phyloP scores from a whole-genome alignment of 306 rosid genomes.

The Sicyos edulis region DNA sequence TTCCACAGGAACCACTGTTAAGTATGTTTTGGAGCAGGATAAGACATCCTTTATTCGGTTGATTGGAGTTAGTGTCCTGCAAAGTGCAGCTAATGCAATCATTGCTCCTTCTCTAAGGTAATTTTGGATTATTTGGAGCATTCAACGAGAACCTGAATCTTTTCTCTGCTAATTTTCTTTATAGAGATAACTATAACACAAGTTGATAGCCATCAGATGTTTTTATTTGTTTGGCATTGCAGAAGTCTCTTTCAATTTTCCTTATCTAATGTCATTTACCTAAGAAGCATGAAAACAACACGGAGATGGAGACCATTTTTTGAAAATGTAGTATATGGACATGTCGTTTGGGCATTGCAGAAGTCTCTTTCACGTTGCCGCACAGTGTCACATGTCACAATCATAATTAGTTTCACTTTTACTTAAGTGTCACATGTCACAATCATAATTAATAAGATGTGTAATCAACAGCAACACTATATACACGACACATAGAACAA shows the following conservation, averaged over 20 bases:
- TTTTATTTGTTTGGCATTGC: constrained; percentile 7
- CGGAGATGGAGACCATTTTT: too few relatives aligned
- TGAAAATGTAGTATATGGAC: too few relatives aligned
- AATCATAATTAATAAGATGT: too few relatives aligned
- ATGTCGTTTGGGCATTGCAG: too few relatives aligned
- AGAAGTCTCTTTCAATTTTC: background rate
- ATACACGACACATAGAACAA: too few relatives aligned
- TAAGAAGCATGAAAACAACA: too few relatives aligned
- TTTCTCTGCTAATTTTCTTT: constrained; percentile 4
- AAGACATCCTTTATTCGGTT: constrained; percentile 61
- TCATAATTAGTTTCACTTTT: too few relatives aligned
- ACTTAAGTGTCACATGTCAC: too few relatives aligned
- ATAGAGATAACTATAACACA: background rate
- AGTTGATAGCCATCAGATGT: constrained; percentile 9
- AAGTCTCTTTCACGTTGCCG: too few relatives aligned
- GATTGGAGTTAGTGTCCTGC: constrained; percentile 68
- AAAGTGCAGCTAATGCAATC: constrained; percentile 77
- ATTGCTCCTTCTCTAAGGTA: constrained; percentile 89
- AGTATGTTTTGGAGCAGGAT: constrained; percentile 79
- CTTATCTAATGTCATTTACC: background rate
- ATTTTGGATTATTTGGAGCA: constrained; percentile 19
- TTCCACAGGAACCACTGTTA: constrained; percentile 82
- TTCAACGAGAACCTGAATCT: background rate
- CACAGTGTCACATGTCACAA: too few relatives aligned
- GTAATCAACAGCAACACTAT: too few relatives aligned